Evolutionary conservation across 148 eudicot genomes (phyloP), one percentile per base, ranked within the genome.

Genomic region (Chenopodium berlandieri): DNA sequence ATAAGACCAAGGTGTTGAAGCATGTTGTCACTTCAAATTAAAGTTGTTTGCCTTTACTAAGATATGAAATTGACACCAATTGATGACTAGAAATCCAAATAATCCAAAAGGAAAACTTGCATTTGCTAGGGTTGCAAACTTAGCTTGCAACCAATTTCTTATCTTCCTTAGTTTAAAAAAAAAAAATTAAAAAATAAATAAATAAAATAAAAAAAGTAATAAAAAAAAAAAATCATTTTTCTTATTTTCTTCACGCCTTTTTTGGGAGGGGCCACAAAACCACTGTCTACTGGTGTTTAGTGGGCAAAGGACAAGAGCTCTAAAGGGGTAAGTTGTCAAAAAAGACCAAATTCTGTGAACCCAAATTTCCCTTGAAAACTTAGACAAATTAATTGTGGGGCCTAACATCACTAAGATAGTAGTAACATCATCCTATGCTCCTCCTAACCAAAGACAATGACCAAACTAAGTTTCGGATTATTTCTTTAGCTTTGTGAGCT

Each of bases 281-380:
- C 71, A 50, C 34, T 48, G 56, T 4, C 75, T 75, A 78, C 47
- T 78, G 71, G 4, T 67, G 76, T 66, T 62, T 78, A 74, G 82
- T 85, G 87, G 79, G 71, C 20, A 82, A 78, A 69, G 54, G 54
- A 46, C 52, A 81, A 73, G 71, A 66, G 73, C 46, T 70, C 40
- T 71, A 71, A 82, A 66, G 79, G 66, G 79, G 56, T 62, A 85
- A 85, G 84, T 67, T 78, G 84, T 81, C 72, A 78, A 80, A 56
- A 37, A 81, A 64, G 78, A 79, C 75, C 72, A 81, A 85, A 77
- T 85, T 85, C 67, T 82, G 80, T 75, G 87, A 85, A 82, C 87
- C 87, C 70, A 85, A 81, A 74, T 85, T 52, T 85, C 82, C 87
- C 50, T 68, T 78, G 23, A 50, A 82, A 79, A 78, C 80, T 25